Conservation (phyloP, 176 grass and related monocot species). For the Eleusine coracana region DNA sequence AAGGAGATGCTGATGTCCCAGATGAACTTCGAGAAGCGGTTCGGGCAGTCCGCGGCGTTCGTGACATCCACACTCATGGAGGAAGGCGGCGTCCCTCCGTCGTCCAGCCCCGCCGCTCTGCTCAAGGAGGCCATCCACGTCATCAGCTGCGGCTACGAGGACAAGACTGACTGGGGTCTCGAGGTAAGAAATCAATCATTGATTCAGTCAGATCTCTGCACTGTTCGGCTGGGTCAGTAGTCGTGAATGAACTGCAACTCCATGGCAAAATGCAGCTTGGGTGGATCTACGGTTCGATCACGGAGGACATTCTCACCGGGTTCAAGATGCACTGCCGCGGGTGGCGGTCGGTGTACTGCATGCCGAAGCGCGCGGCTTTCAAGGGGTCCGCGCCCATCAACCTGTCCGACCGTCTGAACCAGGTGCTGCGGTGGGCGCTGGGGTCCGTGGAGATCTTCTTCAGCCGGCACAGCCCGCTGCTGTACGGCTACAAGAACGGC, state of each 20-base stretch:
- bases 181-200: constrained; percentile 57
- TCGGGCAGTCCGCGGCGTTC: constrained; percentile 90
- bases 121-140: constrained; percentile 99
- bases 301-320: constrained; percentile 94
- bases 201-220: background rate
- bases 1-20: constrained; percentile 98
- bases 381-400: constrained; percentile 98
- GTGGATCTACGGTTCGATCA: constrained; percentile 99
- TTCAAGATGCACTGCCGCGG: constrained; percentile 99
- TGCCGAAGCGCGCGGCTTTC: constrained; percentile 83
- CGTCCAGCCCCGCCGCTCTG: constrained; percentile 87
- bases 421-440: constrained; percentile 97
- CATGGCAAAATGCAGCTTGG: constrained; percentile 61
- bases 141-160: constrained; percentile 98
- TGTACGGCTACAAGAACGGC: constrained; percentile 92
- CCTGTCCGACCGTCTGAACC: constrained; percentile 92
- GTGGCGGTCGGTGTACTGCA: constrained; percentile 99
- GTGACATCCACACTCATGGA: constrained; percentile 99
- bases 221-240: background rate
- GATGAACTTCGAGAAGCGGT: constrained; percentile 99
- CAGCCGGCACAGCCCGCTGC: constrained; percentile 86
- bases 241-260: background rate
- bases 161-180: constrained; percentile 92
- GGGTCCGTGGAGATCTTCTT: constrained; percentile 99
- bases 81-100: constrained; percentile 91